Evolutionary conservation across 345 rosid genomes (phyloP).

Genomic region (Corchorus olitorius): DNA sequence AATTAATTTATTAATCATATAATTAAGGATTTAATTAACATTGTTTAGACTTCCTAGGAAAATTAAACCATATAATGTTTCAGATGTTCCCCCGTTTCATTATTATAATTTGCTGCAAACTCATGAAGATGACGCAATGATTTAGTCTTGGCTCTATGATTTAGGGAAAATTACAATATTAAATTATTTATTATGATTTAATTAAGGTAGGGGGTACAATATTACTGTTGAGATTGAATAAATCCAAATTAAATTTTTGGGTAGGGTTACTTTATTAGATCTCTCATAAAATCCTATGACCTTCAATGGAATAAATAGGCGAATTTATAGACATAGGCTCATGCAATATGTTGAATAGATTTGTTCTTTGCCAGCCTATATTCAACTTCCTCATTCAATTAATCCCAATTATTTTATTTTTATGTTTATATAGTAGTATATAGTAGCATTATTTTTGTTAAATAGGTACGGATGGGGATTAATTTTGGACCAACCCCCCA

Average conservation of each 20-base stretch:
- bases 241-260: background rate
- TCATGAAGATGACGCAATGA: conserved; percentile 14
- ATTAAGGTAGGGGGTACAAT: background rate
- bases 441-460: background rate
- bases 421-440: background rate
- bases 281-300: background rate
- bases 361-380: conserved; percentile 16
- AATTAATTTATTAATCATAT: background rate
- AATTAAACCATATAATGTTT: background rate
- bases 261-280: background rate
- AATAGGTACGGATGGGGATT: conserved; percentile 2
- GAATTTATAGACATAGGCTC: conserved; percentile 13
- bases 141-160: conserved; percentile 2
- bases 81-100: background rate
- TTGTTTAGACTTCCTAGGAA: conserved; percentile 17
- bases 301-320: conserved; percentile 15
- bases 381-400: conserved; percentile 10
- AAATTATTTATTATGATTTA: background rate
- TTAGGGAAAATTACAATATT: background rate
- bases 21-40: background rate
- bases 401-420: background rate
- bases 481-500: conserved; percentile 1
- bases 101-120: background rate
- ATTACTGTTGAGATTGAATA: background rate
- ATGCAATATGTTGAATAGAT: background rate